phyloP scores from a whole-genome alignment of 768 basidiomycete genomes.

The Boletus subparvulus region DNA sequence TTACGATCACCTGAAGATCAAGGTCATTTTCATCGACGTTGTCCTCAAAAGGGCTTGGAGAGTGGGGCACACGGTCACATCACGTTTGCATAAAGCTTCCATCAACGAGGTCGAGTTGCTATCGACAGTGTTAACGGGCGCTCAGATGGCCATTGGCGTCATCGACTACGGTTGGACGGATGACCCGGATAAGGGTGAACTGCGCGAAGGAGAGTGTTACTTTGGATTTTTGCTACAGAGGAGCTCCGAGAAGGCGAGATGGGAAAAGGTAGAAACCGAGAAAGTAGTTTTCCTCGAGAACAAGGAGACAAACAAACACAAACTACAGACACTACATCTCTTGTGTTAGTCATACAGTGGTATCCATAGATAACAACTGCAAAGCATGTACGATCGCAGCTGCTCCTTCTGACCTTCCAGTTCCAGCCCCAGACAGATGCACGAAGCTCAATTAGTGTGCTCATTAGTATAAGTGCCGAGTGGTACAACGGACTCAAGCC shows the following conservation, averaged over 20 bases:
- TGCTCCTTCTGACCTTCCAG: too few species aligned
- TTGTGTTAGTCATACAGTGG: not conserved
- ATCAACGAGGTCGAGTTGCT: not conserved
- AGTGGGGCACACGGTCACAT: not conserved
- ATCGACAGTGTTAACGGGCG: not conserved
- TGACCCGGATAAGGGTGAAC: not conserved
- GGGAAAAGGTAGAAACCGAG: constrained; percentile 2
- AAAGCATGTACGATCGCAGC: too few species aligned
- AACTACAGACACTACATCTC: not conserved
- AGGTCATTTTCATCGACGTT: not conserved
- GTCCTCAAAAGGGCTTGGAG: not conserved
- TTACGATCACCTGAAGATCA: constrained; percentile 7
- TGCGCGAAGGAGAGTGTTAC: not conserved
- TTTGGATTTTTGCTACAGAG: constrained; percentile 3
- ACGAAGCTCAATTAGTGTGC: too few species aligned
- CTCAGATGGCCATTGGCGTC: not conserved
- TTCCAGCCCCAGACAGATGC: too few species aligned
- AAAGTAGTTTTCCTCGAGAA: not conserved
- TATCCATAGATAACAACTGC: too few species aligned
- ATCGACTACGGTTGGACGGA: constrained; percentile 6
- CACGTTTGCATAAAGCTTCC: not conserved
- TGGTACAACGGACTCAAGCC: too few species aligned
- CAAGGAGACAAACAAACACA: not conserved
- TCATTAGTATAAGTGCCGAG: too few species aligned
- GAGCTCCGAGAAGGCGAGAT: not conserved